These are phyloP conservation scores for Celoporthe dispersa DNA, from an alignment of 2,329 filamentous ascomycete species.

Conservation along the genomic window DNA sequence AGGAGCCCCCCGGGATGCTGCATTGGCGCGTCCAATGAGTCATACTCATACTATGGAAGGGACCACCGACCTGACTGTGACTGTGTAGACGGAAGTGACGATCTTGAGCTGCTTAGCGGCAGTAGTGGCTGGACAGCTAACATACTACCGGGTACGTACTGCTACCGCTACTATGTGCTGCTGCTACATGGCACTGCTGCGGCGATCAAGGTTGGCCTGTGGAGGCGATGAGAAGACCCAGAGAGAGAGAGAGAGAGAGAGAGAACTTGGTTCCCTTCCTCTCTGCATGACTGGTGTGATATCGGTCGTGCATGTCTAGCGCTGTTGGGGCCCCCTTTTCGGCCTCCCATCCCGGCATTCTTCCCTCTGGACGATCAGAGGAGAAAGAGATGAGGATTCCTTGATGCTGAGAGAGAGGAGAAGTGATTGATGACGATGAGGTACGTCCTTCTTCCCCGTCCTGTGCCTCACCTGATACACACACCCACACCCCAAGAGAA, in stretches of 20 bases:
- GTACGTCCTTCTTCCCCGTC: no score
- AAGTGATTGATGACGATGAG: not conserved
- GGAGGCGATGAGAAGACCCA: no score
- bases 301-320: conserved; percentile 26
- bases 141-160: no score
- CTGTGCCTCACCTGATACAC: conserved; percentile 15
- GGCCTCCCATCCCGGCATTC: not conserved
- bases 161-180: no score
- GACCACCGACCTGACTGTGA: no score
- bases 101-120: not conserved
- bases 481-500: not conserved
- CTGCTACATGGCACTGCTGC: no score
- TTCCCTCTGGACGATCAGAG: not conserved
- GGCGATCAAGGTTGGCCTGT: no score
- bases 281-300: conserved; percentile 14
- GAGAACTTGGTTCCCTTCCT: no score
- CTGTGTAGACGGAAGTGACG: not conserved
- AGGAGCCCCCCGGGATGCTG: conserved; percentile 21
- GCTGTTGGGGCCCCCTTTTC: conserved; percentile 10
- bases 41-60: conserved; percentile 5
- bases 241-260: no score
- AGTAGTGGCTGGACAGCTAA: no score
- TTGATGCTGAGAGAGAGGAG: no score
- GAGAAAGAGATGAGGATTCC: not conserved
- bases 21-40: conserved; percentile 26